These are phyloP conservation scores for Pythium periplocum DNA, from an alignment of 352 stramenopile species.

Conservation along the genomic window DNA sequence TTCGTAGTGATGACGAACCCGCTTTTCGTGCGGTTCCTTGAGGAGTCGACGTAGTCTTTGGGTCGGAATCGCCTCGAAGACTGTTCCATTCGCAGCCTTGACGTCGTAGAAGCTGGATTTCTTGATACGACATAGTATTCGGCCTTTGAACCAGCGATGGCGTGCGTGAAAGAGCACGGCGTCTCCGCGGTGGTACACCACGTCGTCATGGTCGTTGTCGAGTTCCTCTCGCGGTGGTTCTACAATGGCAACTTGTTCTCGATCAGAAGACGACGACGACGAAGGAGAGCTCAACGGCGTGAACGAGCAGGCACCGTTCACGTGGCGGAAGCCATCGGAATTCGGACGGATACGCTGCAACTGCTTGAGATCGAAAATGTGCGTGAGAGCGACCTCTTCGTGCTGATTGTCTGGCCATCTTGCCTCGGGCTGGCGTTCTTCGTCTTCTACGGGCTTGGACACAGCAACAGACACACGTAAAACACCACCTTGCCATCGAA, in stretches of 20 bases:
- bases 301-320: constrained; percentile 46
- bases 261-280: constrained; percentile 6
- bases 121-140: constrained; percentile 28
- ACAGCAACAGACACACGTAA: constrained; percentile 5
- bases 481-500: constrained; percentile 19
- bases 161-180: constrained; percentile 39
- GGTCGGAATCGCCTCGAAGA: constrained; percentile 38
- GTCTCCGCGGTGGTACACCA: constrained; percentile 42
- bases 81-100: constrained; percentile 32
- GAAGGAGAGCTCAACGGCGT: constrained; percentile 29
- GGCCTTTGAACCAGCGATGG: constrained; percentile 29
- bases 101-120: constrained; percentile 58
- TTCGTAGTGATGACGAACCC: constrained; percentile 7
- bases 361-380: constrained; percentile 37
- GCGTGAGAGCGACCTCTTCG: constrained; percentile 6
- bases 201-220: constrained; percentile 17
- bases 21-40: not conserved
- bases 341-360: constrained; percentile 38
- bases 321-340: constrained; percentile 42
- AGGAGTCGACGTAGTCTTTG: constrained; percentile 35
- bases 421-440: not conserved
- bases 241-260: too few relatives aligned
- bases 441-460: not conserved
- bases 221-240: too few relatives aligned
- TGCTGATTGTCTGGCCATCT: constrained; percentile 5